Conservation (phyloP, 345 rosid genomes). For the Salix brachista region DNA sequence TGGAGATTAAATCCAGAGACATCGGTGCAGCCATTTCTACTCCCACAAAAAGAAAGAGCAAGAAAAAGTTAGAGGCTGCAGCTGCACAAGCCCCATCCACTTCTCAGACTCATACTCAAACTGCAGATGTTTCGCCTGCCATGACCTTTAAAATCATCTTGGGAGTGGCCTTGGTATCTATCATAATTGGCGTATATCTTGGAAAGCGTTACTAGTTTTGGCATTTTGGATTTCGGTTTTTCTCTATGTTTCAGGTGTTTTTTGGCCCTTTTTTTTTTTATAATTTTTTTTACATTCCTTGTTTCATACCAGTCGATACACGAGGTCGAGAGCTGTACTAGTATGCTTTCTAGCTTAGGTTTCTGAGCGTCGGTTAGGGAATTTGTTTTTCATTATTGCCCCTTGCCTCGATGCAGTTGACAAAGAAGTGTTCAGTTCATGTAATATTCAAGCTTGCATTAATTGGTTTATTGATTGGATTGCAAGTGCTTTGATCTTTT, state of each 20-base stretch:
- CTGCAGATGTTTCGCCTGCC: conserved; percentile 31
- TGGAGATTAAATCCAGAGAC: conserved; percentile 71
- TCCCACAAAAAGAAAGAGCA: conserved; percentile 71
- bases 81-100: conserved; percentile 40
- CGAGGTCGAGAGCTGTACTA: background rate
- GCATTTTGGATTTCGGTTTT: conserved; percentile 4
- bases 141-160: conserved; percentile 48
- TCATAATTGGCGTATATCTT: conserved; percentile 65
- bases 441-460: conserved; percentile 5
- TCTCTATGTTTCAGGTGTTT: background rate
- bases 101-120: conserved; percentile 26
- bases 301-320: conserved; percentile 1
- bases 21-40: conserved; percentile 46
- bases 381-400: background rate
- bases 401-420: conserved; percentile 6
- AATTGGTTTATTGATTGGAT: background rate
- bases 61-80: conserved; percentile 58
- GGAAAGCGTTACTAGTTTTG: conserved; percentile 69
- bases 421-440: background rate
- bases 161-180: conserved; percentile 69
- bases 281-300: no score
- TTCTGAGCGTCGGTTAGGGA: conserved; percentile 9
- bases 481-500: background rate
- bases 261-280: background rate
- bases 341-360: background rate